These are phyloP conservation scores for Dichotomocladium elegans DNA, from an alignment of 371 early-diverging fungal species.

Conservation along the genomic window DNA sequence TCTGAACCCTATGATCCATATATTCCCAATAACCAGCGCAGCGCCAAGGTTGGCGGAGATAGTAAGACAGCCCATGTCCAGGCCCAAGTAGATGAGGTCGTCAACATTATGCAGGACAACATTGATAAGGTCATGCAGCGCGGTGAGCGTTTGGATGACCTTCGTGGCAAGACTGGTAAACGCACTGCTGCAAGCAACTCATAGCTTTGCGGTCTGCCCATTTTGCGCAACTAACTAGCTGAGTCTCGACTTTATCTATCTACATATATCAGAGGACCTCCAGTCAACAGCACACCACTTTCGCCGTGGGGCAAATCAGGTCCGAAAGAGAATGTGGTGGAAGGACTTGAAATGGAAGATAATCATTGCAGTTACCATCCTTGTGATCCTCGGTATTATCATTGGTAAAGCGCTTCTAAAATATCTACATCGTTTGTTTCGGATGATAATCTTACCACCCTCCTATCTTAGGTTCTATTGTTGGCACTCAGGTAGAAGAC, in stretches of 20 bases:
- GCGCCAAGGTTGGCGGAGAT: slow-evolving; percentile 2
- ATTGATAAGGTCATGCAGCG: slow-evolving; percentile 81
- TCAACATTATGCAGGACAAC: slow-evolving; percentile 89
- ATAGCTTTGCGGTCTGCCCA: not conserved
- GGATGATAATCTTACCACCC: not conserved
- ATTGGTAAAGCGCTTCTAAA: slow-evolving; percentile 40
- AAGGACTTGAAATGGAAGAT: slow-evolving; percentile 93
- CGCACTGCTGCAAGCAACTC: not conserved
- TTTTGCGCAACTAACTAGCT: not conserved
- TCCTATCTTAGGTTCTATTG: slow-evolving; percentile 28
- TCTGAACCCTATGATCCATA: slow-evolving; percentile 42
- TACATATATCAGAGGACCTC: slow-evolving; percentile 55
- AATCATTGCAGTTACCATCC: slow-evolving; percentile 71
- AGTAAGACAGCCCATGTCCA: slow-evolving; percentile 53
- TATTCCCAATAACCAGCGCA: slow-evolving; percentile 24
- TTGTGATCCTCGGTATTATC: slow-evolving; percentile 74
- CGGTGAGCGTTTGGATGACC: slow-evolving; percentile 72
- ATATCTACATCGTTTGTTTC: not conserved
- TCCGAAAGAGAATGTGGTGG: slow-evolving; percentile 88
- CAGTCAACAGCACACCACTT: slow-evolving; percentile 76
- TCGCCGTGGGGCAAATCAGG: slow-evolving; percentile 79
- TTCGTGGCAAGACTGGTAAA: slow-evolving; percentile 74
- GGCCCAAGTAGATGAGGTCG: slow-evolving; percentile 79
- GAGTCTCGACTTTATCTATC: not conserved
- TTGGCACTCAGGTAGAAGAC: slow-evolving; percentile 36